Evolutionary conservation across 192 early-diverging fungal species (phyloP).

Genomic region (Borealophlyctis nickersoniae): DNA sequence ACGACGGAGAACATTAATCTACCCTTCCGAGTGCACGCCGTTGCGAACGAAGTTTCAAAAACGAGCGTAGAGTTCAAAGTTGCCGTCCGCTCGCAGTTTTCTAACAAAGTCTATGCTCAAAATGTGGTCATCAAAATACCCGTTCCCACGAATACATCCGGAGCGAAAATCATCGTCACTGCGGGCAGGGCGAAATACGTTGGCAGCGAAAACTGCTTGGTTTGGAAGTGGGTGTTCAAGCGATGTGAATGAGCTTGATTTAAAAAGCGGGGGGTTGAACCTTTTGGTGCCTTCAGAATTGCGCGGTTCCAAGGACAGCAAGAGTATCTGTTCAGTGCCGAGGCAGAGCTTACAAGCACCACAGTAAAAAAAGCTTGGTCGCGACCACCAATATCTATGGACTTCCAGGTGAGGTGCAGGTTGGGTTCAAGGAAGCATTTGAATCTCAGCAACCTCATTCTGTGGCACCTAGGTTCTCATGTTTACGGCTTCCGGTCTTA

Average conservation of each 20-base stretch:
- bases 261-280: neutral
- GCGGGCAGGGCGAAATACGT: slow-evolving; percentile 93
- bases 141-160: slow-evolving; percentile 85
- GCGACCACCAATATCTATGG: slow-evolving; percentile 91
- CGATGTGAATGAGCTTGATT: neutral
- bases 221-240: slow-evolving; percentile 80
- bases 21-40: slow-evolving; percentile 92
- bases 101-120: slow-evolving; percentile 82
- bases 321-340: slow-evolving; percentile 77
- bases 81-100: slow-evolving; percentile 84
- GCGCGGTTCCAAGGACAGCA: slow-evolving; percentile 86
- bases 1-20: slow-evolving; percentile 94
- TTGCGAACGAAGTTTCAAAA: slow-evolving; percentile 81
- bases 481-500: slow-evolving; percentile 95
- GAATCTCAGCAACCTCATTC: neutral
- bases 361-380: slow-evolving; percentile 88
- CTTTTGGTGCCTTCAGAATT: slow-evolving; percentile 53
- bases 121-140: slow-evolving; percentile 86
- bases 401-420: slow-evolving; percentile 65
- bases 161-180: slow-evolving; percentile 73
- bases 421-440: neutral
- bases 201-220: slow-evolving; percentile 86
- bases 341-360: slow-evolving; percentile 79
- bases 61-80: slow-evolving; percentile 86
- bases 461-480: slow-evolving; percentile 70